phyloP scores from a whole-genome alignment of 2,329 filamentous ascomycete species.

The Fusarium temperatum region DNA sequence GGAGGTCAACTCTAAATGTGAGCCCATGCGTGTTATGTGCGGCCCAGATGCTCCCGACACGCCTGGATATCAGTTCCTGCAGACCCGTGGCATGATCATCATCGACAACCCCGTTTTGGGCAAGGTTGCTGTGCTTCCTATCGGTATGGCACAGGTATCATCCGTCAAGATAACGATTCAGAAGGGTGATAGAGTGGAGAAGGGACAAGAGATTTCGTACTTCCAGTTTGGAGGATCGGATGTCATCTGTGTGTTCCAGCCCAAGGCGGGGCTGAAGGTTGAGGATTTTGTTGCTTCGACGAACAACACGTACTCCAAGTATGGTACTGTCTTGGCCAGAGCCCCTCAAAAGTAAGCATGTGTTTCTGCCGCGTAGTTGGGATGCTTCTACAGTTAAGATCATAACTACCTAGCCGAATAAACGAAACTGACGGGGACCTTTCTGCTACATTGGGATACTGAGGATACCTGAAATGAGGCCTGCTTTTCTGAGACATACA shows the following conservation, averaged over 20 bases:
- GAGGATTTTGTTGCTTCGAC: constrained; percentile 1
- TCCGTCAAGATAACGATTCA: not conserved
- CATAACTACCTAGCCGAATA: not conserved
- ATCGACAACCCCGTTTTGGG: not conserved
- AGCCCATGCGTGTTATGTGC: not conserved
- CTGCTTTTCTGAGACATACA: not conserved
- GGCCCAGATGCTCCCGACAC: not conserved
- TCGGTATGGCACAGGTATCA: constrained; percentile 2
- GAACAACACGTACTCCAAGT: constrained; percentile 5
- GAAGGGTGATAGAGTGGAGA: not conserved
- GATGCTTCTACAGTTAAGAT: accelerated
- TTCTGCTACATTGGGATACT: accelerated
- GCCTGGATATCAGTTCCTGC: constrained; percentile 1
- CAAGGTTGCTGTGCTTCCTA: not conserved
- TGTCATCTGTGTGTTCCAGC: constrained; percentile 10
- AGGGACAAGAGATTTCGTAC: constrained; percentile 6
- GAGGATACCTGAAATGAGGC: not conserved
- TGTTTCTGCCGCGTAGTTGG: accelerated
- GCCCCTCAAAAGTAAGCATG: not conserved
- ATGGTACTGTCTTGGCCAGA: not conserved
- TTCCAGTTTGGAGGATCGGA: constrained; percentile 17
- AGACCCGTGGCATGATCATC: constrained; percentile 5
- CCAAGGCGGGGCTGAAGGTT: not conserved
- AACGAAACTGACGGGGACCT: not conserved
- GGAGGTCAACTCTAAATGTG: constrained; percentile 2